Evolutionary conservation across 2,329 filamentous ascomycete genomes (phyloP).

Genomic region (Hansfordia pulvinata): DNA sequence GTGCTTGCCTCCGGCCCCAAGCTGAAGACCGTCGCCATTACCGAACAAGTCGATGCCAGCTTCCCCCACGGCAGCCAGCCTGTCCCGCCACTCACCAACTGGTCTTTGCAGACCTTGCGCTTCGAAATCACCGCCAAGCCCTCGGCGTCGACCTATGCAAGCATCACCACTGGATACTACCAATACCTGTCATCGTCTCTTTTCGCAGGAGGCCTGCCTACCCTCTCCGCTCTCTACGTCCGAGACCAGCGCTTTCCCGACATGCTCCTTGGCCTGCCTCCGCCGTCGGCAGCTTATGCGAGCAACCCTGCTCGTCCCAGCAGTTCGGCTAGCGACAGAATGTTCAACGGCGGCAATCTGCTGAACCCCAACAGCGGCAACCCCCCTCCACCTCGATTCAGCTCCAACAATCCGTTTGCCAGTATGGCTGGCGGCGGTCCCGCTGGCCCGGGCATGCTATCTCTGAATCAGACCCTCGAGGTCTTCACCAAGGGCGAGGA

Average conservation of each 20-base stretch:
- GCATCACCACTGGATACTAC: constrained; percentile 55
- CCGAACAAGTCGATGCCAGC: constrained; percentile 32
- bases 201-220: constrained; percentile 60
- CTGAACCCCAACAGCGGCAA: constrained; percentile 11
- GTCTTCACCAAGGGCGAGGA: constrained; percentile 48
- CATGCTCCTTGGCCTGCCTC: constrained; percentile 55
- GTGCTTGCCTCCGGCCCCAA: constrained; percentile 43
- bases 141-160: constrained; percentile 41
- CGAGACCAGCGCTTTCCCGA: constrained; percentile 76
- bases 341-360: constrained; percentile 11
- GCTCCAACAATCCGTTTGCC: constrained; percentile 47
- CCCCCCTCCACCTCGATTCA: constrained; percentile 27
- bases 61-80: constrained; percentile 32
- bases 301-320: constrained; percentile 21
- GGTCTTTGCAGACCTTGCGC: constrained; percentile 57
- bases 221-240: constrained; percentile 67
- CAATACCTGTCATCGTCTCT: constrained; percentile 76
- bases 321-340: constrained; percentile 17
- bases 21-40: constrained; percentile 43
- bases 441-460: constrained; percentile 15
- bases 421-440: constrained; percentile 18
- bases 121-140: constrained; percentile 64
- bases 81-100: constrained; percentile 53
- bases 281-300: constrained; percentile 36
- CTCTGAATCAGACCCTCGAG: constrained; percentile 38